A percentile compares a stretch with the other conserved stretches of the same genome.
phyloP scores from a whole-genome alignment of 768 basidiomycete genomes.

The Suillus clintonianus region DNA sequence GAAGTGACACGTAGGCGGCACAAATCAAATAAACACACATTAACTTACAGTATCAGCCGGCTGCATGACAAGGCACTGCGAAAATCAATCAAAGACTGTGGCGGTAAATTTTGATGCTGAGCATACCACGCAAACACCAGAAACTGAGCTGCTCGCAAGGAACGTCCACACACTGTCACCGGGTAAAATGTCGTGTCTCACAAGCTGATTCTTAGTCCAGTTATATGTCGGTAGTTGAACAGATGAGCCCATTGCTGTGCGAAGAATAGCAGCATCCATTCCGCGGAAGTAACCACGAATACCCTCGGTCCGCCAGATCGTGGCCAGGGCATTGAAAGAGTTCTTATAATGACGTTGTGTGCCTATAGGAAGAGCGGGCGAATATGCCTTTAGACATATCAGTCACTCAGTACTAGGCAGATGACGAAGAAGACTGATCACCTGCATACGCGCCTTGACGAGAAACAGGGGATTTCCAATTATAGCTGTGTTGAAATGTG shows the following conservation, averaged over 20 bases:
- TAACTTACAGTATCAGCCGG: conserved; percentile 82
- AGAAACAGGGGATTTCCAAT: conserved; percentile 92
- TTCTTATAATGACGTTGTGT: conserved; percentile 90
- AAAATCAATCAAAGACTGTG: not conserved
- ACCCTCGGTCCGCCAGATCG: conserved; percentile 79
- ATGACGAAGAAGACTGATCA: conserved; percentile 20
- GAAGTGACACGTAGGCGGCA: conserved; percentile 4
- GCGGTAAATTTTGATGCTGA: not conserved
- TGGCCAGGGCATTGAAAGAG: conserved; percentile 77
- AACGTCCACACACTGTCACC: conserved; percentile 86
- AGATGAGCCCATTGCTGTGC: conserved; percentile 94
- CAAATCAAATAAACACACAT: conserved; percentile 2
- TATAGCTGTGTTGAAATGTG: conserved; percentile 44
- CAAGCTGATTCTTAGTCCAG: conserved; percentile 83
- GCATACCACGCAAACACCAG: conserved; percentile 89
- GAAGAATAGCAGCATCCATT: conserved; percentile 88
- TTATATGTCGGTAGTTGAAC: conserved; percentile 97
- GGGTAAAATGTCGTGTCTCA: conserved; percentile 64
- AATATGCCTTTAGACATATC: conserved; percentile 71
- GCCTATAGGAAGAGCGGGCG: conserved; percentile 91
- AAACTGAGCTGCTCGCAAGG: conserved; percentile 83
- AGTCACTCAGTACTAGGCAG: conserved; percentile 3
- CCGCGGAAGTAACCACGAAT: conserved; percentile 83
- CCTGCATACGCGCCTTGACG: conserved; percentile 98
- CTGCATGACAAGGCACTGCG: conserved; percentile 88